phyloP scores from a whole-genome alignment of 257 asterid genomes.

The Cordia subcordata region DNA sequence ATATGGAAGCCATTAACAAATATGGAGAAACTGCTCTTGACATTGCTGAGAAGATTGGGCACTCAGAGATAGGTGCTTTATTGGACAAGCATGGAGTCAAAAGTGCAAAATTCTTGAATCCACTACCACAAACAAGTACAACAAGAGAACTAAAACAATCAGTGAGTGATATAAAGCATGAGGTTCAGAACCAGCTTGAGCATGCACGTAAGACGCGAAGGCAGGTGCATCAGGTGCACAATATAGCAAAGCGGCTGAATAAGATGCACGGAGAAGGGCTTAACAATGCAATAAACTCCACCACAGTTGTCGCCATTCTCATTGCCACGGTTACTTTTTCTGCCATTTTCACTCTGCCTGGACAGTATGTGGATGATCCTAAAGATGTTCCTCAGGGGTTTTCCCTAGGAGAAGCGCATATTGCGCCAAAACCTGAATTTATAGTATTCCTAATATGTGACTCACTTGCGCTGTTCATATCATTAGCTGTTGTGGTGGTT shows the following conservation, averaged over 20 bases:
- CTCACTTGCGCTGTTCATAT: slow-evolving; percentile 70
- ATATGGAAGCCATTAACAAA: slow-evolving; percentile 58
- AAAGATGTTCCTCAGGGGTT: slow-evolving; percentile 21
- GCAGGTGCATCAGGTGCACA: slow-evolving; percentile 31
- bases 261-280: slow-evolving; percentile 78
- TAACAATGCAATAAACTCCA: slow-evolving; percentile 72
- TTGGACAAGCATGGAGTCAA: slow-evolving; percentile 47
- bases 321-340: slow-evolving; percentile 80
- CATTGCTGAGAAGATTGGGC: slow-evolving; percentile 53
- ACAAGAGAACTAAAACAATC: slow-evolving; percentile 61
- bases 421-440: slow-evolving; percentile 47
- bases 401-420: slow-evolving; percentile 56
- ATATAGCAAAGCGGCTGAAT: slow-evolving; percentile 53
- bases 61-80: slow-evolving; percentile 31
- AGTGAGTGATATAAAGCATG: slow-evolving; percentile 71
- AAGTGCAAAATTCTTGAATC: slow-evolving; percentile 40
- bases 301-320: slow-evolving; percentile 73
- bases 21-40: slow-evolving; percentile 67
- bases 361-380: slow-evolving; percentile 46
- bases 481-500: slow-evolving; percentile 75
- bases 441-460: slow-evolving; percentile 53
- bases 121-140: slow-evolving; percentile 27
- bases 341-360: slow-evolving; percentile 68
- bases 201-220: slow-evolving; percentile 58
- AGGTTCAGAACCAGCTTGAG: slow-evolving; percentile 61